Evolutionary conservation across 371 early-diverging fungal genomes (phyloP).

Genomic region (Apophysomyces sp.): DNA sequence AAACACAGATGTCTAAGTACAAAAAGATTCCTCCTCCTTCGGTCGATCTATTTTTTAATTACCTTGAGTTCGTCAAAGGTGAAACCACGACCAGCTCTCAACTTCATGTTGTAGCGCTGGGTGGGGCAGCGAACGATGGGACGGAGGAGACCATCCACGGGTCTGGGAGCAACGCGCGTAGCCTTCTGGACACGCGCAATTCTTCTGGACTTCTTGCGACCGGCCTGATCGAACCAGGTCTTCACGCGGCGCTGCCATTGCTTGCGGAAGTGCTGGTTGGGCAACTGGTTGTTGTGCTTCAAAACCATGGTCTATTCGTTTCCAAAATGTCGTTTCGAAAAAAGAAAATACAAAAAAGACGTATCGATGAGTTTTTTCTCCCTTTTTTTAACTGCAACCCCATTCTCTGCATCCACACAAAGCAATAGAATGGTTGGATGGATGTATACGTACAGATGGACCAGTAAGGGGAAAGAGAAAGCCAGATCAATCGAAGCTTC

Average conservation of each 20-base stretch:
- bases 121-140: slow-evolving; percentile 99
- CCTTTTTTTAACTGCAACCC: background rate
- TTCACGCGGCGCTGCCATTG: slow-evolving; percentile 97
- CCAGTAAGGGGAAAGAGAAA: slow-evolving; percentile 3
- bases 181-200: slow-evolving; percentile 93
- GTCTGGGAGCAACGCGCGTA: slow-evolving; percentile 94
- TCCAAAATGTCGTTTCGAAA: background rate
- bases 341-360: background rate
- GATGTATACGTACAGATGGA: slow-evolving; percentile 6
- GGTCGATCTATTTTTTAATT: slow-evolving; percentile 5
- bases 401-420: background rate
- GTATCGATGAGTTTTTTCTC: background rate
- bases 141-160: slow-evolving; percentile 95
- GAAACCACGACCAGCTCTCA: slow-evolving; percentile 99
- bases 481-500: background rate
- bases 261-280: slow-evolving; percentile 99
- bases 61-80: slow-evolving; percentile 98
- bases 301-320: slow-evolving; percentile 49
- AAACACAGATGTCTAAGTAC: background rate
- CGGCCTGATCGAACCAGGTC: slow-evolving; percentile 99
- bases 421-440: background rate
- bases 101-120: slow-evolving; percentile 98
- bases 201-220: slow-evolving; percentile 91
- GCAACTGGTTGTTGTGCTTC: slow-evolving; percentile 99
- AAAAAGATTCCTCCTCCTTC: background rate